Conservation (phyloP, 164 flowering plant genomes). For the Amborella trichopoda region DNA sequence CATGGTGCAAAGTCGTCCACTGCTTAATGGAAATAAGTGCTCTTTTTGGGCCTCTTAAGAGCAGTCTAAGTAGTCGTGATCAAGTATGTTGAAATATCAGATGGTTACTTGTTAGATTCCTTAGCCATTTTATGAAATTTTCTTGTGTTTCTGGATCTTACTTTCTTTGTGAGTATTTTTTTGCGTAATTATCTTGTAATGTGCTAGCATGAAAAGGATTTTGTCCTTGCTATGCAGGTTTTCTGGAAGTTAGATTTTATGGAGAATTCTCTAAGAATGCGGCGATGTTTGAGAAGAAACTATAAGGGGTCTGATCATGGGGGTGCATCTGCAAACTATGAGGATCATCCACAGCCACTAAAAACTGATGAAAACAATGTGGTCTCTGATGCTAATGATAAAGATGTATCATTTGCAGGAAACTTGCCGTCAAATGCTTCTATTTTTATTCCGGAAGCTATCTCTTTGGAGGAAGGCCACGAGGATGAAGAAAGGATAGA, state of each 20-base stretch:
- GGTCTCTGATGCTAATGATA: slow-evolving; percentile 9
- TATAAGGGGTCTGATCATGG: slow-evolving; percentile 74
- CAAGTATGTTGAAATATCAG: slow-evolving; percentile 39
- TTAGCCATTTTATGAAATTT: background rate
- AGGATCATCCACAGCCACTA: slow-evolving; percentile 28
- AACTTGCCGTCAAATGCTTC: slow-evolving; percentile 47
- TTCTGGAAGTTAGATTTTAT: slow-evolving; percentile 91
- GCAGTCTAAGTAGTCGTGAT: slow-evolving; percentile 32
- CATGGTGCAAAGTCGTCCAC: slow-evolving; percentile 91
- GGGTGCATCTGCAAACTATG: slow-evolving; percentile 91
- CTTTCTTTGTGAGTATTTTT: background rate
- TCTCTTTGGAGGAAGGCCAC: slow-evolving; percentile 42
- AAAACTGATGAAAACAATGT: slow-evolving; percentile 25
- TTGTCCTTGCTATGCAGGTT: slow-evolving; percentile 29
- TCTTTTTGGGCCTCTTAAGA: slow-evolving; percentile 70
- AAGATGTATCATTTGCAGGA: slow-evolving; percentile 3
- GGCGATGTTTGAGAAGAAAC: slow-evolving; percentile 65
- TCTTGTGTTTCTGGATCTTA: background rate
- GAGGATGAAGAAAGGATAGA: slow-evolving; percentile 72
- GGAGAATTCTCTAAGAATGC: slow-evolving; percentile 96
- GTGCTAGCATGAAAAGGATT: no score
- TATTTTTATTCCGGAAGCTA: slow-evolving; percentile 71
- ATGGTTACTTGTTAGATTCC: no score
- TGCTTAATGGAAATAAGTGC: slow-evolving; percentile 64
- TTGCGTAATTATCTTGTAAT: no score